Percentiles rank a stretch among this genome's conserved stretches.
phyloP scores from a whole-genome alignment of 768 basidiomycete species.

The Mycena olivaceomarginata region DNA sequence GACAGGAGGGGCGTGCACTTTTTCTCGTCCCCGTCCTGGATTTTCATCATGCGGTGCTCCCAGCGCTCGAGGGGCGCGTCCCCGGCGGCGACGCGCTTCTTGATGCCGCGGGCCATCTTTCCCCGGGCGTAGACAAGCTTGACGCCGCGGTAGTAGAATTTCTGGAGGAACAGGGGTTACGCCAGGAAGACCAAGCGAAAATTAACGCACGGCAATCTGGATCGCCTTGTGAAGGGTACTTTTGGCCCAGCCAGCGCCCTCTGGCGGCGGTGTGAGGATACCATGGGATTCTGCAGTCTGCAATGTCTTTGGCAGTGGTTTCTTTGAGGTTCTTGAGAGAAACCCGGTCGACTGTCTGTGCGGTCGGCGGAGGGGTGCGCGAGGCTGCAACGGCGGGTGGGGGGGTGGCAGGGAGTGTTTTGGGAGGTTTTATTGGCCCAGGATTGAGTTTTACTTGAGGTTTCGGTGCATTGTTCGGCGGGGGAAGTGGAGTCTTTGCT shows the following conservation, averaged over 20 bases:
- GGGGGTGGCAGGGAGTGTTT: constrained; percentile 41
- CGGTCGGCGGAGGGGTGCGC: constrained; percentile 39
- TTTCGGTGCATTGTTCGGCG: constrained; percentile 15
- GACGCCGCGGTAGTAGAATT: constrained; percentile 90
- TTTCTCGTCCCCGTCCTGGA: constrained; percentile 79
- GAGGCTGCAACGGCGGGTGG: constrained; percentile 48
- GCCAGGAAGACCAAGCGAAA: constrained; percentile 12
- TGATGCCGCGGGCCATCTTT: constrained; percentile 72
- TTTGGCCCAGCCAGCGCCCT: constrained; percentile 73
- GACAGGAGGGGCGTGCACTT: constrained; percentile 68
- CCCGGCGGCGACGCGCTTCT: constrained; percentile 72
- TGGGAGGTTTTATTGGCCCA: constrained; percentile 30
- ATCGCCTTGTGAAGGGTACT: constrained; percentile 69
- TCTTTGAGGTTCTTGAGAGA: constrained; percentile 64
- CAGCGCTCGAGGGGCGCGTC: constrained; percentile 79
- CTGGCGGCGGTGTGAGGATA: constrained; percentile 79
- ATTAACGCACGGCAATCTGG: constrained; percentile 63
- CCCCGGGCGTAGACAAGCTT: constrained; percentile 82
- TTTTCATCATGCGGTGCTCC: constrained; percentile 82
- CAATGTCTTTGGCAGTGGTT: constrained; percentile 76
- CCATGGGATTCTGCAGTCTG: constrained; percentile 81
- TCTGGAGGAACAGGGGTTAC: constrained; percentile 62
- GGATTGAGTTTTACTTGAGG: constrained; percentile 21
- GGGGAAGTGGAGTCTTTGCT: constrained; percentile 21
- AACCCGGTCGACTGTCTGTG: constrained; percentile 34